A percentile compares a stretch with the other conserved stretches of the same genome.
Evolutionary conservation across 345 rosid species (phyloP).

Genomic region (thale cress (Arabidopsis thaliana)): TAIR10.1 NC_003071.7:18360001-18360500

Average conservation of each 20-base stretch:
- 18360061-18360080: slow-evolving; percentile 48
- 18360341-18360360: slow-evolving; percentile 48
- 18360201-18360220: no score
- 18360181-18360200: no score
- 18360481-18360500: slow-evolving; percentile 50
- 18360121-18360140: neutral
- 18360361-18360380: slow-evolving; percentile 45
- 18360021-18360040: slow-evolving; percentile 37
- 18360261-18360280: no score
- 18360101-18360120: neutral
- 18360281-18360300: neutral
- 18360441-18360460: slow-evolving; percentile 30
- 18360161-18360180: neutral
- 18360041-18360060: slow-evolving; percentile 39
- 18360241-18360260: no score
- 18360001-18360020: neutral
- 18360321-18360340: slow-evolving; percentile 51
- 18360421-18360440: neutral
- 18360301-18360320: slow-evolving; percentile 49
- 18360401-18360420: neutral
- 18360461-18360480: slow-evolving; percentile 52
- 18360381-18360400: neutral
- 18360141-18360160: neutral
- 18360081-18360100: slow-evolving; percentile 37
- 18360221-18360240: no score